Evolutionary conservation across 495 filamentous ascomycete genomes (phyloP), one percentile per base, ranked within the genome.

Genomic region (Xanthoparmelia taractica): DNA sequence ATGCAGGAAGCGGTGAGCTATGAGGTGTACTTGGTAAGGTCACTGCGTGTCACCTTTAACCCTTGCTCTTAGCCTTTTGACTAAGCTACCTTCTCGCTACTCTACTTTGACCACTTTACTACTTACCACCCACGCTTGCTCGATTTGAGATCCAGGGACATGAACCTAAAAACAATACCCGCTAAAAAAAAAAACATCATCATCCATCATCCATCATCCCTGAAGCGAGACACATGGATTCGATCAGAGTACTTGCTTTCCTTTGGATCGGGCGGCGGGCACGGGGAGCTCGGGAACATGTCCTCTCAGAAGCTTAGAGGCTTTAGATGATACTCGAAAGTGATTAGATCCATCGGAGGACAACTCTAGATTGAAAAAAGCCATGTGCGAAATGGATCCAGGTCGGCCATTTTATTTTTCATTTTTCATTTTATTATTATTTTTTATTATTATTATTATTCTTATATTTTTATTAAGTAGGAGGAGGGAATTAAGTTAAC

Each of bases 1-100:
- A 52, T 33, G 50, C 27, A 54, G 50, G 23, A 29, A 50, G 50
- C 50, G 50, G 50, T 54, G 50, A 54, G 50, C 47, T 54, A 54
- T 54, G 50, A 54, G 50, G 50, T 54, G 50, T 54, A 27, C 33
- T 54, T 29, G 10, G 47, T n/a, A 2, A 3, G 7, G 8, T 18
- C 33, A 33, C 50, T 54, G 50, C 50, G 50, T 54, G 50, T 54
- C 50, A 33, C 27, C 34, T 36, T 36, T 4, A 10, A 36, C 34
- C 27, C 27, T 48, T 48, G 27, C 48, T 15, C 27, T 52, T 31
- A 52, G 25, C 48, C 50, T n/a, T n/a, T n/a, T n/a, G n/a, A n/a
- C n/a, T n/a, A n/a, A n/a, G n/a, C n/a, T 48, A 13, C 11, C 2
- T 48, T 10, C 1, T 27, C n/a, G n/a, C 20, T 48, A 8, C 8